Conservation (phyloP, 202 grass and related monocot species). For the Elaeis oleifera region DNA sequence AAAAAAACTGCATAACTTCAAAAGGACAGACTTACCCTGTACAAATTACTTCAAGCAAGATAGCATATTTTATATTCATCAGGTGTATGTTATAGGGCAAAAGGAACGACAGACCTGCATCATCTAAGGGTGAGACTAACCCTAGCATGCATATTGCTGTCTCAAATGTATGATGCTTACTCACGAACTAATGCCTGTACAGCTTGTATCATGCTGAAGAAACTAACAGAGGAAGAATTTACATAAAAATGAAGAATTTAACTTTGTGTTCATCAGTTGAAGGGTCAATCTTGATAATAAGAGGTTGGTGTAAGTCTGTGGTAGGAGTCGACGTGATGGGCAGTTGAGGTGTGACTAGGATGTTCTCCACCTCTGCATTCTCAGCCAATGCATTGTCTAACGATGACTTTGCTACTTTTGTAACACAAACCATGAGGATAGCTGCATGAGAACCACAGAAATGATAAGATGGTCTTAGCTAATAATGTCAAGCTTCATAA, state of each 20-base stretch:
- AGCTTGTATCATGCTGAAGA: constrained; percentile 29
- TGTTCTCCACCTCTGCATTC: constrained; percentile 50
- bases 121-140: neutral
- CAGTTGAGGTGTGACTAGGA: constrained; percentile 52
- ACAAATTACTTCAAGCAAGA: too few relatives aligned
- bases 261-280: constrained; percentile 72
- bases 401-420: constrained; percentile 81
- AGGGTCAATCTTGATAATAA: constrained; percentile 71
- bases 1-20: too few relatives aligned
- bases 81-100: too few relatives aligned
- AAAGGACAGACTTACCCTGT: too few relatives aligned
- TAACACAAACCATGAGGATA: constrained; percentile 71
- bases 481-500: neutral
- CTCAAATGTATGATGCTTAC: constrained; percentile 14
- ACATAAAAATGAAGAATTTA: constrained; percentile 37
- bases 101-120: too few relatives aligned
- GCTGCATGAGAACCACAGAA: constrained; percentile 36
- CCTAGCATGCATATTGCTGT: neutral
- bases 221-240: constrained; percentile 38
- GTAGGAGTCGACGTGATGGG: constrained; percentile 34
- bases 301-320: constrained; percentile 72
- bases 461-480: neutral
- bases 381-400: constrained; percentile 94
- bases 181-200: too few relatives aligned
- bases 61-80: too few relatives aligned